Base-by-base conservation (phyloP, 306 rosid genomes). In the Benincasa hispida region DNA sequence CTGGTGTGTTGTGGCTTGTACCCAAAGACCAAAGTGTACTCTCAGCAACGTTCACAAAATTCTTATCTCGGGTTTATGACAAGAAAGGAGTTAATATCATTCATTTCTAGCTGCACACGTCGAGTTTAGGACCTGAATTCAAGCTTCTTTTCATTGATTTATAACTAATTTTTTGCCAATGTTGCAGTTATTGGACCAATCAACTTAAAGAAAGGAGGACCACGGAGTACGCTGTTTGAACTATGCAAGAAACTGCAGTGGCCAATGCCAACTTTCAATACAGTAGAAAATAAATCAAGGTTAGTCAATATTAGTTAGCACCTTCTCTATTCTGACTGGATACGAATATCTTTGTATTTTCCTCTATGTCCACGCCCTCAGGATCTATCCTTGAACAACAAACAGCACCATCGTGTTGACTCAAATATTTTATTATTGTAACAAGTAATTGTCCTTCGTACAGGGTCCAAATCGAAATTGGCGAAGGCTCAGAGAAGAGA, bases 141-240 rank as follows among this genome's bases (percentile, higher is more conserved):
- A 32, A 56, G 18, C 3, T 72, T 1, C 42, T 28, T 6, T 6
- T 27, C 37, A 32, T 55, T 41, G 14, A 41, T 0, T 59, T 61
- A 53, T 19, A 22, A 41, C 8, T 14, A 14, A 48, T 14, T 48
- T 45, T 35, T 63, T 45, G 58, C 27, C n/a, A 30, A 15, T 42
- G 13, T 57, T 24, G 77, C 87, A 89, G 92, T 83, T 57, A 86
- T 87, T 55, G 75, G 81, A 73, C 69, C 91, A 62, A 89, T 87
- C 79, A 86, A 78, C 76, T 87, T 82, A 88, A 87, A 82, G 81
- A 94, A 92, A 84, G 99, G 98, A 84, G 99, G 96, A 77, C 99
- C 98, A 17, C 88, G 99, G 24, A 79, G 60, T 28, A 48, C 90
- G 63, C 84, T 95, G 41, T 82, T 72, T 42, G 87, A 87, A 27